Evolutionary conservation across 805 yeast species (phyloP), one percentile per base, ranked within the genome.

Genomic region (Wickerhamomyces chambardii): DNA sequence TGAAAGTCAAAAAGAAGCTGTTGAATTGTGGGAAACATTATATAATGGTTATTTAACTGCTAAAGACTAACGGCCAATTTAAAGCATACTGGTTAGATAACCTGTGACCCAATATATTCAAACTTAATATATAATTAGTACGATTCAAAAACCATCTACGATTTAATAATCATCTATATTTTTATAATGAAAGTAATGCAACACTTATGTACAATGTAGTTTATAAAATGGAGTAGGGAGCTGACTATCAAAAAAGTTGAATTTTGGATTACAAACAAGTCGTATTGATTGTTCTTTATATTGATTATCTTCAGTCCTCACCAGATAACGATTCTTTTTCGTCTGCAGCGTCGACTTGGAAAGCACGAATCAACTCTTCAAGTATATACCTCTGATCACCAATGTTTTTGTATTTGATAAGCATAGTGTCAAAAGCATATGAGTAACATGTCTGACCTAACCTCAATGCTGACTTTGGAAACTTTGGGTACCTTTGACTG

Each of bases 1-100:
- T 36, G 98, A 92, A 58, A 70, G 87, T 24, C 98, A 92, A 58
- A 92, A 92, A 60, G 96, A 87, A 55, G 77, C 82, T 24, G 84
- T 84, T 39, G 94, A 84, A 51, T 56, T 80, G n/a, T 84, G 90
- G 85, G 92, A 84, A 55, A 77, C 87, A 1, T 92, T 90, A 52
- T 87, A 86, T 51, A 84, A 80, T 34, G 63, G 57, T n/a, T 51
- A 56, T 28, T 43, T 63, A 31, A 45, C 51, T 22, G 18, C 27
- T 17, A 11, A 24, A 24, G 12, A 24, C 27, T 24, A 19, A 8
- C 10, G 22, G 22, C 10, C 10, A 19, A n/a, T n/a, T n/a, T n/a
- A n/a, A n/a, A n/a, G n/a, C n/a, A n/a, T n/a, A n/a, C n/a, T n/a
- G n/a, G n/a, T n/a, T n/a, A n/a, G n/a, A n/a, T n/a, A n/a, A n/a